Evolutionary conservation across 331 rosid species (phyloP).

Genomic region (Quercus lobata): DNA sequence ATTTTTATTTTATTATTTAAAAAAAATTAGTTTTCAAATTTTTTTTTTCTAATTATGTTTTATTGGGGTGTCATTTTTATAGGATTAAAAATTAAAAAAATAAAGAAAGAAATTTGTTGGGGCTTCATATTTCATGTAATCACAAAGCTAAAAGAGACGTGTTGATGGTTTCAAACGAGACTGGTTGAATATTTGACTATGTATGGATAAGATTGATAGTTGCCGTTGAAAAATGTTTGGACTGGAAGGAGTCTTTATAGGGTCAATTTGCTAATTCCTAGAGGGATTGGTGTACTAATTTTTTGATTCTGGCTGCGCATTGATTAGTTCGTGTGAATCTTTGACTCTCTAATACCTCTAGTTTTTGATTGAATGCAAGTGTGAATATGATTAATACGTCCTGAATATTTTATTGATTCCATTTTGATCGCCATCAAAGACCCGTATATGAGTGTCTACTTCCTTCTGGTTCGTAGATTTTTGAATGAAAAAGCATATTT

Average conservation of each 20-base stretch:
- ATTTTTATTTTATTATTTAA: background rate
- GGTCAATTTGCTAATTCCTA: background rate
- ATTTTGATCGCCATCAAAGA: background rate
- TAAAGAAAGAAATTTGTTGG: no score
- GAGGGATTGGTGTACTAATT: background rate
- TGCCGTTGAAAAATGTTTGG: background rate
- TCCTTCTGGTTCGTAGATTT: background rate
- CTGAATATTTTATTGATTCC: background rate
- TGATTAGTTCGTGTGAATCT: background rate
- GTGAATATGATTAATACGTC: background rate
- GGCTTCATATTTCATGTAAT: background rate
- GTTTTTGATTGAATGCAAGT: background rate
- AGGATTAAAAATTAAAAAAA: no score
- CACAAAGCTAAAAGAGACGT: background rate
- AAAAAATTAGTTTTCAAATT: background rate
- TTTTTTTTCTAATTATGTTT: background rate
- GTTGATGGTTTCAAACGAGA: background rate
- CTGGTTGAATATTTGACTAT: background rate
- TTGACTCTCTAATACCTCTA: background rate
- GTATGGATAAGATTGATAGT: background rate
- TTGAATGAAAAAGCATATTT: no score
- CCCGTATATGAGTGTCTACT: background rate
- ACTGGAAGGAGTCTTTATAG: background rate
- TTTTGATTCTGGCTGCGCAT: background rate
- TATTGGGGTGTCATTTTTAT: background rate